phyloP scores from a whole-genome alignment of 768 basidiomycete genomes.

The Amanita brunnescens region DNA sequence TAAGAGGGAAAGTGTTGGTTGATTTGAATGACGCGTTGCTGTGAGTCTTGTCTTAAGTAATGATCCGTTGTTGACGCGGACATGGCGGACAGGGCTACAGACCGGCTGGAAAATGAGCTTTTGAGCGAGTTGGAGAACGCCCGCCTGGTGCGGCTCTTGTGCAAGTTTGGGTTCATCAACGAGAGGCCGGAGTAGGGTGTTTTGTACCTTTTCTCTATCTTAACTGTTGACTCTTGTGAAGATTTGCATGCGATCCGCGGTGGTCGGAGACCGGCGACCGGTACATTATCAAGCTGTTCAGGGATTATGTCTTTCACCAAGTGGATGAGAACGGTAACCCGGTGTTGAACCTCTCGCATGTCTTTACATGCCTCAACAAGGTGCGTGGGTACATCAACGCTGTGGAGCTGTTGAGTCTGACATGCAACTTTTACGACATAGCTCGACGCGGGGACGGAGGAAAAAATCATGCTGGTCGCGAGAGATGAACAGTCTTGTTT shows the following conservation, averaged over 20 bases:
- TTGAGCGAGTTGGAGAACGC: conserved; percentile 91
- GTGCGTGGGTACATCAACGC: conserved; percentile 29
- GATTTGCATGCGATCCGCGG: conserved; percentile 89
- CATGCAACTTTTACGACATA: conserved; percentile 19
- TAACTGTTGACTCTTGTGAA: conserved; percentile 18
- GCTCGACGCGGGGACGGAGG: conserved; percentile 92
- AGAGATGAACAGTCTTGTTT: conserved; percentile 95
- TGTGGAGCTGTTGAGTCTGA: neutral
- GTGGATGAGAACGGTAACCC: conserved; percentile 88
- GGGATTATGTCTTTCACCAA: conserved; percentile 98
- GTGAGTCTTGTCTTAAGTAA: conserved; percentile 27
- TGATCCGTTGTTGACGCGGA: neutral
- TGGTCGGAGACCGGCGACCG: conserved; percentile 99
- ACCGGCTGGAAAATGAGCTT: conserved; percentile 77
- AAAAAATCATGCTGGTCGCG: conserved; percentile 89
- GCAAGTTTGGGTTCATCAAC: conserved; percentile 97
- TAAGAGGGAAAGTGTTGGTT: conserved; percentile 57
- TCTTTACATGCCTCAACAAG: conserved; percentile 91
- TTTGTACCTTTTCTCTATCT: neutral
- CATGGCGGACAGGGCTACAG: conserved; percentile 48
- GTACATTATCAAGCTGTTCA: conserved; percentile 96
- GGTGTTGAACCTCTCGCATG: conserved; percentile 84
- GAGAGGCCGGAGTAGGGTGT: conserved; percentile 90
- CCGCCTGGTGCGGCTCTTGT: conserved; percentile 77
- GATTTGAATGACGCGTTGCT: conserved; percentile 81